phyloP scores from a whole-genome alignment of 2,329 filamentous ascomycete genomes.

The Fusarium haematococcum region DNA sequence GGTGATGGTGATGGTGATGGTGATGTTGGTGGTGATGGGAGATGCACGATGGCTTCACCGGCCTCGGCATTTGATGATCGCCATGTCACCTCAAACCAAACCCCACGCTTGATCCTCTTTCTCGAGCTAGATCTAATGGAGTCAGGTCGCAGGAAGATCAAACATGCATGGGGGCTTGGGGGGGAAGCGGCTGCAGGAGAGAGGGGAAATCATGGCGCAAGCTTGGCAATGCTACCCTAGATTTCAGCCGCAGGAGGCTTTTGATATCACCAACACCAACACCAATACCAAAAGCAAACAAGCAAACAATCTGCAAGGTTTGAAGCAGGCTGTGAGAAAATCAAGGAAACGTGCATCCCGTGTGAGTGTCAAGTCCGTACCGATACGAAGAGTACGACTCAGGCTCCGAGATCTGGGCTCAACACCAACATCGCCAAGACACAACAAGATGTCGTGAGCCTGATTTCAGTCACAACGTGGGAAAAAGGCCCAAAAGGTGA shows the following conservation, averaged over 20 bases:
- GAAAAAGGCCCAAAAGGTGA: background rate
- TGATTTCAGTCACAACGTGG: background rate
- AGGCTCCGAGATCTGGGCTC: background rate
- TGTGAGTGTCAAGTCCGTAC: background rate
- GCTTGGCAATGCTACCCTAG: background rate
- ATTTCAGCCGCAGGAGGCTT: background rate
- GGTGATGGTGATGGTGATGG: background rate
- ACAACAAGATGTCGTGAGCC: background rate
- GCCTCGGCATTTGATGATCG: background rate
- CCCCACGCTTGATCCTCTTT: background rate
- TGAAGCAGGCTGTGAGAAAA: background rate
- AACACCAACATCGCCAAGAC: constrained; percentile 3
- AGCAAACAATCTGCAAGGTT: background rate
- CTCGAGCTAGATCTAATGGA: background rate
- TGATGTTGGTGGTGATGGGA: background rate
- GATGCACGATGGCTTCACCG: background rate
- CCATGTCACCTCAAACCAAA: background rate
- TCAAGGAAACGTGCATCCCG: background rate
- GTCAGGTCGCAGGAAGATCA: background rate
- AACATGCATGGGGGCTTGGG: background rate
- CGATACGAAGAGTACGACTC: background rate
- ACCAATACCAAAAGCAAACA: background rate
- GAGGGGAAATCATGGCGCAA: background rate
- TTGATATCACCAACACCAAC: background rate
- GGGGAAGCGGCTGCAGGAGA: background rate